Evolutionary conservation across 2,329 filamentous ascomycete genomes (phyloP), one percentile per base, ranked within the genome.

Genomic region (Diplodia corticola): DNA sequence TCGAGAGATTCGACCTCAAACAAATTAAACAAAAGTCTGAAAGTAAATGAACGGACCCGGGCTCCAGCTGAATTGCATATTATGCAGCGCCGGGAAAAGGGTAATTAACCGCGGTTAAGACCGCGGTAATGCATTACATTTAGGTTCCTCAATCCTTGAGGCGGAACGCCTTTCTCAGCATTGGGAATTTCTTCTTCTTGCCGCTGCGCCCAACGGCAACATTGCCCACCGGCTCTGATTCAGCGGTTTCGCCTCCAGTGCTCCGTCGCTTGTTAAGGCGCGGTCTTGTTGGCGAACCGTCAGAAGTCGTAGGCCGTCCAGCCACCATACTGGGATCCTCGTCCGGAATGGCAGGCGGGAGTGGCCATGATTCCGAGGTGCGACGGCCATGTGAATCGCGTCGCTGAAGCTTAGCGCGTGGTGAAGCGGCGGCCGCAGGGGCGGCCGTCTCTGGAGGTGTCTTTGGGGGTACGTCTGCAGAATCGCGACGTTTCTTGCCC

Each of bases 151-250:
- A 87, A 71, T 86, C 84, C 73, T 85, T 78, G 59, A 88, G 75
- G 57, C 83, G 81, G 77, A 92, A 90, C 75, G 89, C 89, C 75
- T 82, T 86, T 74, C 89, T 86, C 73, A 92, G 76, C 64, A 81
- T 79, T 49, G 84, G 83, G 76, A 92, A 91, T 77, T 89, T 90
- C 83, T 91, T 91, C 79, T 84, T 85, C 75, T 81, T 82, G 53
- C 76, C 74, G 5, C 75, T 77, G 61, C 76, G 68, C 15, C 74
- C 70, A 49, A 77, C 73, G 35, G 76, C 73, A 2, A 74, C 71
- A 35, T 51, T 20, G n/a, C 57, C 28, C 20, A 35, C 20, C 12
- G 57, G 57, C 26, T 61, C 57, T 12, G 57, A 35, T n/a, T 49
- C 57, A 5, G 44, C 30, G 4, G 30, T 51, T 7, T 60, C 7